phyloP scores from a whole-genome alignment of 2,329 filamentous ascomycete genomes.

The Amphichorda felina region DNA sequence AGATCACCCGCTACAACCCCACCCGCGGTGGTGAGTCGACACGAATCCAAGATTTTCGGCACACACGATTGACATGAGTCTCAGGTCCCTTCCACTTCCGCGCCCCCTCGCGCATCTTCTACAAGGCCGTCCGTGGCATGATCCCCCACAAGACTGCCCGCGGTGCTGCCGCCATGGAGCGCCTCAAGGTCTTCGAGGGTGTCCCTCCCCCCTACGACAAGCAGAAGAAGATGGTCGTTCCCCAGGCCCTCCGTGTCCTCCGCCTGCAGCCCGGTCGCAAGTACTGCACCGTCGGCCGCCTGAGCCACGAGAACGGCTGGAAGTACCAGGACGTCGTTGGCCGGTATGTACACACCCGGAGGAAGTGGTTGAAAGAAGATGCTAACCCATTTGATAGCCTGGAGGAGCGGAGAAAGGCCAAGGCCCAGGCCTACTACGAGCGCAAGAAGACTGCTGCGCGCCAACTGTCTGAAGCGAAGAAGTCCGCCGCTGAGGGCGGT shows the following conservation, averaged over 20 bases:
- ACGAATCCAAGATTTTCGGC: conserved; percentile 2
- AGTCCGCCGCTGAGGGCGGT: conserved; percentile 81
- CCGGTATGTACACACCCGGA: conserved; percentile 52
- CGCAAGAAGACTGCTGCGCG: conserved; percentile 95
- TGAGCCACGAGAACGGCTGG: conserved; percentile 99
- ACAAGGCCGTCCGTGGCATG: conserved; percentile 99
- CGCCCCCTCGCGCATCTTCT: conserved; percentile 98
- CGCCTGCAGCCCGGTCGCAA: conserved; percentile 98
- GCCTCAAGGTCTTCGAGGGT: conserved; percentile 99
- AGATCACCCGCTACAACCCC: conserved; percentile 99
- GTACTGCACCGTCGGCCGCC: conserved; percentile 98
- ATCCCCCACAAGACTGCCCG: conserved; percentile 99
- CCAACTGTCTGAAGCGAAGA: conserved; percentile 87
- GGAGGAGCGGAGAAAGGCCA: conserved; percentile 99
- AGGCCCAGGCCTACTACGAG: conserved; percentile 98
- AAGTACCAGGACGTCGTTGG: conserved; percentile 99
- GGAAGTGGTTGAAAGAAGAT: not conserved
- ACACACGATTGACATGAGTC: conserved; percentile 18
- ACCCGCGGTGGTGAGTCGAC: conserved; percentile 78
- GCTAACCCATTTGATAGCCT: conserved; percentile 46
- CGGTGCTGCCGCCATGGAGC: conserved; percentile 90
- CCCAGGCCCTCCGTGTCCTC: conserved; percentile 93
- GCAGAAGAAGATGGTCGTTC: conserved; percentile 99
- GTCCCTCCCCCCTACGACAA: conserved; percentile 98
- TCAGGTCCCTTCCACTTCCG: conserved; percentile 99